These are phyloP conservation scores for Aspergillus steynii DNA, from an alignment of 495 filamentous ascomycete genomes.

Conservation along the genomic window DNA sequence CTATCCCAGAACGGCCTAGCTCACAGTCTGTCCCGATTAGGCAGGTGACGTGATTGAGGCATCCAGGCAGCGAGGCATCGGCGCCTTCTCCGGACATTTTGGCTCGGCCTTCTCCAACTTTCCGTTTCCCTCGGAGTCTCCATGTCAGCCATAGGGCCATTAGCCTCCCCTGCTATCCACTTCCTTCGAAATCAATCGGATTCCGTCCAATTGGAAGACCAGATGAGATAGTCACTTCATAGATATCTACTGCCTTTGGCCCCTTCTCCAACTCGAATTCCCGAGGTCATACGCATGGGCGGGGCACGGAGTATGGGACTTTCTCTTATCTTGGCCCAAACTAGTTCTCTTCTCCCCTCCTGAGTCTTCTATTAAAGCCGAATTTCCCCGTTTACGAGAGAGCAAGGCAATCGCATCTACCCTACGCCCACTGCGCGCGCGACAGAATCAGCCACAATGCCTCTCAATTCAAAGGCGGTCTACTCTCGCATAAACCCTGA, in stretches of 20 bases:
- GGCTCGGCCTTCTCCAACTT: not conserved
- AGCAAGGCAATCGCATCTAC: not conserved
- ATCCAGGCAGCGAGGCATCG: not conserved
- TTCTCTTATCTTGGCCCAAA: not conserved
- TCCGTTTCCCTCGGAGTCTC: not conserved
- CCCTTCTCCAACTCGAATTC: not conserved
- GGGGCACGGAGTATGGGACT: not conserved
- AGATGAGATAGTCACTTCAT: no score
- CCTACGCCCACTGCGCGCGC: not conserved
- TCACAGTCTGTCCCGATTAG: not conserved
- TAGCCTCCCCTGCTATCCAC: no score
- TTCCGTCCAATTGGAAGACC: no score
- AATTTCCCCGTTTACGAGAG: not conserved
- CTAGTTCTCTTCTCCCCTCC: not conserved
- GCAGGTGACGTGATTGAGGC: not conserved
- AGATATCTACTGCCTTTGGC: not conserved
- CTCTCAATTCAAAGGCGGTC: conserved; percentile 59
- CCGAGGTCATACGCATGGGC: not conserved
- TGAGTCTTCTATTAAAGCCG: not conserved
- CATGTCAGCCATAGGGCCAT: no score
- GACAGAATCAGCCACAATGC: conserved; percentile 40
- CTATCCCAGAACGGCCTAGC: not conserved
- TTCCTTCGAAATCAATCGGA: no score
- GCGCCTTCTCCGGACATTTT: not conserved
- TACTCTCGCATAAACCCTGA: conserved; percentile 63